A percentile compares a stretch with the other conserved stretches of the same genome.
Conservation (phyloP, 495 filamentous ascomycete species). For the Xylaria scruposa region DNA sequence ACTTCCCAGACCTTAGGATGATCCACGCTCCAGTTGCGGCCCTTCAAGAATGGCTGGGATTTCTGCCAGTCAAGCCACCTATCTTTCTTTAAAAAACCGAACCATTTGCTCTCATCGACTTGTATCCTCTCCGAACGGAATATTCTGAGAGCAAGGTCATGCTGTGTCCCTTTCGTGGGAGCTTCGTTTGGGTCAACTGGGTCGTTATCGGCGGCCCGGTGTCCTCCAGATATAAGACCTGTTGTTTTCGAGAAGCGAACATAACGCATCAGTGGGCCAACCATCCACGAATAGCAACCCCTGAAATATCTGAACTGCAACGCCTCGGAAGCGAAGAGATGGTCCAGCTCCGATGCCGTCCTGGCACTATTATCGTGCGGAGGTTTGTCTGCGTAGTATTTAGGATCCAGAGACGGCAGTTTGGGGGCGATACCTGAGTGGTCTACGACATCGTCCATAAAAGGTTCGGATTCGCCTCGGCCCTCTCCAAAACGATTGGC, state of each 20-base stretch:
- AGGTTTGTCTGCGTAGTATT: constrained; percentile 5
- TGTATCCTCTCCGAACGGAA: neutral
- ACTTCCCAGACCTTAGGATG: constrained; percentile 7
- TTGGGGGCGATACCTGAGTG: constrained; percentile 1
- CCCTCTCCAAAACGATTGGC: constrained; percentile 7
- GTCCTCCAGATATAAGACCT: constrained; percentile 9
- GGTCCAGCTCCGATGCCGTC: neutral
- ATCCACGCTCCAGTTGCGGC: constrained; percentile 15
- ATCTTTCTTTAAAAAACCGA: constrained; percentile 1
- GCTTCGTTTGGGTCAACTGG: neutral
- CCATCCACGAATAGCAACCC: neutral
- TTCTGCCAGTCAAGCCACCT: neutral
- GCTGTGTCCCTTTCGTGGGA: neutral
- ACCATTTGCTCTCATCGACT: constrained; percentile 18
- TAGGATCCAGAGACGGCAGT: neutral
- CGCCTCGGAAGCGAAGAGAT: neutral
- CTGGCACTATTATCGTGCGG: neutral
- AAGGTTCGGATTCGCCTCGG: neutral
- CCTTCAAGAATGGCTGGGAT: neutral
- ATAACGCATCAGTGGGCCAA: neutral
- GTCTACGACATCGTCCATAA: neutral
- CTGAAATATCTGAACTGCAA: neutral
- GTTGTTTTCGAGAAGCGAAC: constrained; percentile 6
- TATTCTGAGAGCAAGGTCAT: neutral
- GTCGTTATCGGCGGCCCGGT: neutral